A percentile compares a stretch with the other conserved stretches of the same genome.
These are phyloP conservation scores for Camellia oleifera DNA, from an alignment of 179 eudicot genomes.

Conservation along the genomic window DNA sequence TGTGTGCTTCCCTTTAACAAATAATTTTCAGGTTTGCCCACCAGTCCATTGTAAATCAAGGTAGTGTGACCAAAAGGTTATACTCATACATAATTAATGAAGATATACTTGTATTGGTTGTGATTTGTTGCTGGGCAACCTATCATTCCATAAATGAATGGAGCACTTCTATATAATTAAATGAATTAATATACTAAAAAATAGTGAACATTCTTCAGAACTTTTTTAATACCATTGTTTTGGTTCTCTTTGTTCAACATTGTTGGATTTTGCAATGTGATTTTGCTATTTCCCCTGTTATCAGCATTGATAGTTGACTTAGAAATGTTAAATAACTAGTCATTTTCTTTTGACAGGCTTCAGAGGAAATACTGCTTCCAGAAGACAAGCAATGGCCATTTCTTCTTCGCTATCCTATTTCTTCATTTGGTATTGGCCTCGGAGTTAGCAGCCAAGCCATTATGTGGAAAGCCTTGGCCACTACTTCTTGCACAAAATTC, in stretches of 20 bases:
- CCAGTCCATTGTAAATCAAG: background rate
- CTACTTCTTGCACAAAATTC: constrained; percentile 56
- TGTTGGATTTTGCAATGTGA: background rate
- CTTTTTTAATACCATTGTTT: background rate
- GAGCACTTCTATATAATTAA: background rate
- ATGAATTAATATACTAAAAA: background rate
- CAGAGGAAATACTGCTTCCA: constrained; percentile 79
- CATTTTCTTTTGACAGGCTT: constrained; percentile 39
- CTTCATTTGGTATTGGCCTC: constrained; percentile 88
- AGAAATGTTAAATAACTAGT: background rate
- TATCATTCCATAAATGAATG: background rate
- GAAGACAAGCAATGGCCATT: constrained; percentile 92
- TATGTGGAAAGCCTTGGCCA: constrained; percentile 74
- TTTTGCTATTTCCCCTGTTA: background rate
- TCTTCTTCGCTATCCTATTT: constrained; percentile 74
- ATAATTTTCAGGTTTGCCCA: background rate
- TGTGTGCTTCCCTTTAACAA: background rate
- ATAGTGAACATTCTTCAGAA: background rate
- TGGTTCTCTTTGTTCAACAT: background rate
- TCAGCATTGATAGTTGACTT: background rate
- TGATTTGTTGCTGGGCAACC: background rate
- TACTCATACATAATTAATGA: background rate
- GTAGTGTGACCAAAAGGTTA: background rate
- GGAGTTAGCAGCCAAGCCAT: constrained; percentile 91
- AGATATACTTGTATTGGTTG: background rate